Base-by-base conservation (phyloP, 139 green algal species). In the Helicosporidium sp. region DNA sequence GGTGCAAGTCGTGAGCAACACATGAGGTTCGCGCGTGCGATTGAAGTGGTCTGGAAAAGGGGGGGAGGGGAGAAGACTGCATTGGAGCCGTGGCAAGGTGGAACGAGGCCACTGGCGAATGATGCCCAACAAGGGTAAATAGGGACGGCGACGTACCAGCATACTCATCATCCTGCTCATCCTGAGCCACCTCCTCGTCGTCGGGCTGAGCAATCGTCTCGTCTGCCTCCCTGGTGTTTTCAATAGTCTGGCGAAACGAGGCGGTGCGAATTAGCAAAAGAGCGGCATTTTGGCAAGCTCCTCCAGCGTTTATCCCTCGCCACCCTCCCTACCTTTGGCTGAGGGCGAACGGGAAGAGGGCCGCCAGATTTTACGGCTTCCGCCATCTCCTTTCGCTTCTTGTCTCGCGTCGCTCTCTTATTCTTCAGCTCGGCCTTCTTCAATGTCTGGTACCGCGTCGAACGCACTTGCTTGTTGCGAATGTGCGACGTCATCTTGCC, bases 131-230 rank as follows among this genome's bases (percentile, higher is more conserved):
- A 45, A 23, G 31, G 31, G 10, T 37, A 0, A 37, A 25, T 6
- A 15, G 8, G 26, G 6, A 20, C 13, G 12, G 19, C 5, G 22
- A 45, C 52, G 13, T 41, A 74, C 61, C 64, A 57, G 83, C 75
- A 62, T 93, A 95, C 68, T 95, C 85, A 54, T 95, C 85, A 41
- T 88, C 48, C 5, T 64, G 67, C 49, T 89, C 72, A 31, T 93
- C 81, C 31, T 67, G 69, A 17, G 51, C 55, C 25, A 93, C 61
- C 58, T 93, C 83, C 29, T 74, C 74, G 42, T 94, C 84, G 7
- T 75, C 73, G 1, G 61, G 36, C 22, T 58, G 43, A 8, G 93
- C 68, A 37, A 74, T 61, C 0, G 85, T 94, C 45, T 74, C 76
- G 54, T 94, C 84, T 58, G 69, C 70, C 49, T 82, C 79, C 26